Percentiles rank a stretch among this genome's conserved stretches.
These are phyloP conservation scores for Cyphellophora europaea DNA, from an alignment of 2,329 filamentous ascomycete genomes.

Conservation along the genomic window DNA sequence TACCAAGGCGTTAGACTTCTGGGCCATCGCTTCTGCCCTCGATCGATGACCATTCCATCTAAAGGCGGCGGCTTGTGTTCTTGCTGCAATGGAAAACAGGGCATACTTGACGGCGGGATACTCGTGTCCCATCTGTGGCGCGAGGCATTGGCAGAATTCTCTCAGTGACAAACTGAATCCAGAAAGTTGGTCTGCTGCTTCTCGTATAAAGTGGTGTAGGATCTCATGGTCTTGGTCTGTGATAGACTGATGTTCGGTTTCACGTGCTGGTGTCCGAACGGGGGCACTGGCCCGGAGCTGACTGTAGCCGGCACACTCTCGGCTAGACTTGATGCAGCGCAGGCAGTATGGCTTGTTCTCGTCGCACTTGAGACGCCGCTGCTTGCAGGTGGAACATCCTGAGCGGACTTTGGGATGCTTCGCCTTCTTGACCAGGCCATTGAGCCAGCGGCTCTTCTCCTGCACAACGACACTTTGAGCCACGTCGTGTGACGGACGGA, in stretches of 20 bases:
- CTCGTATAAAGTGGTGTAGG: background rate
- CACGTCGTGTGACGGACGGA: background rate
- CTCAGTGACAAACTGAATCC: background rate
- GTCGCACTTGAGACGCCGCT: conserved; percentile 19
- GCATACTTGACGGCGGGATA: background rate
- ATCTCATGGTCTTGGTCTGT: background rate
- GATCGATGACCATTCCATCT: background rate
- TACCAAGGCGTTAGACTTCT: background rate
- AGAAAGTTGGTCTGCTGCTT: background rate
- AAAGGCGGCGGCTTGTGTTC: background rate
- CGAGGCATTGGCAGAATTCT: background rate
- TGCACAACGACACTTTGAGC: background rate
- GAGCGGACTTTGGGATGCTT: conserved; percentile 5
- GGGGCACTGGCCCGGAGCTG: background rate
- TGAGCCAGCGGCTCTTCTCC: background rate
- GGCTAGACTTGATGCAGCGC: conserved; percentile 19
- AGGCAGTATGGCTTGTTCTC: conserved; percentile 19
- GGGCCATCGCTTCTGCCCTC: background rate
- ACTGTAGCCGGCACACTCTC: background rate
- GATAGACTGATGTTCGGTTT: background rate
- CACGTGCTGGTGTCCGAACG: background rate
- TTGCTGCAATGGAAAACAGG: background rate
- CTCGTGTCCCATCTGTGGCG: background rate
- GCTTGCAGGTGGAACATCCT: conserved; percentile 12
- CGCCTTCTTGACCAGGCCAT: background rate